phyloP scores from a whole-genome alignment of 2,329 filamentous ascomycete genomes.

The Canariomyces notabilis region DNA sequence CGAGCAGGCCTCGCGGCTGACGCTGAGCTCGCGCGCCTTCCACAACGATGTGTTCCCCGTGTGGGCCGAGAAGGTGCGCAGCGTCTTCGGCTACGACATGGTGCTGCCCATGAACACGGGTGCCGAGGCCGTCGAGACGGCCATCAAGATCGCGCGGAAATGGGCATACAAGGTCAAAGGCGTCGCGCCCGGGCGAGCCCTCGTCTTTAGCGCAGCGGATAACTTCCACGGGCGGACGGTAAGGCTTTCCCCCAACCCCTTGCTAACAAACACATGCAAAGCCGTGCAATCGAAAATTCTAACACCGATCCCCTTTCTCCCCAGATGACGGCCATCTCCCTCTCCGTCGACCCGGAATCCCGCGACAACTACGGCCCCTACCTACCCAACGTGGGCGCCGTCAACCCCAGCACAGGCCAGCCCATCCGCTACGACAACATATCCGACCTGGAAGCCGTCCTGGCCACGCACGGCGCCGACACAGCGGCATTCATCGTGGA shows the following conservation, averaged over 20 bases:
- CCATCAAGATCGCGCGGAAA: conserved; percentile 91
- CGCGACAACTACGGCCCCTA: conserved; percentile 97
- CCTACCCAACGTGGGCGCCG: conserved; percentile 78
- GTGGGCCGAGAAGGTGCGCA: conserved; percentile 87
- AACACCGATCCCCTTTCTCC: too few species aligned
- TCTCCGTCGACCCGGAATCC: conserved; percentile 93
- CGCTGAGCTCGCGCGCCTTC: conserved; percentile 90
- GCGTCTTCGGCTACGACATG: conserved; percentile 94
- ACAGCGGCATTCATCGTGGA: conserved; percentile 92
- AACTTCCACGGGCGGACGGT: conserved; percentile 97
- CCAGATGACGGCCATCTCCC: conserved; percentile 93
- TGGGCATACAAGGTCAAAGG: conserved; percentile 98
- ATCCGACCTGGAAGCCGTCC: conserved; percentile 68
- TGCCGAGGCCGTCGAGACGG: conserved; percentile 92
- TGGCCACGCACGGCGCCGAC: conserved; percentile 76
- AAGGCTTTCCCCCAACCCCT: conserved; percentile 31
- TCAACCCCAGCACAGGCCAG: conserved; percentile 69
- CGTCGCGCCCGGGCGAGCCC: conserved; percentile 75
- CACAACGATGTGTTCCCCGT: conserved; percentile 97
- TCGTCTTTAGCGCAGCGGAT: conserved; percentile 78
- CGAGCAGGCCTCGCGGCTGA: conserved; percentile 84
- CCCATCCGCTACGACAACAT: conserved; percentile 83
- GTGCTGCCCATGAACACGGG: conserved; percentile 97
- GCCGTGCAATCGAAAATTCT: too few species aligned
- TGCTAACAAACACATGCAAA: neutral